Base-by-base conservation (phyloP, 202 grass and related monocot species). In the Eragrostis tef region DNA sequence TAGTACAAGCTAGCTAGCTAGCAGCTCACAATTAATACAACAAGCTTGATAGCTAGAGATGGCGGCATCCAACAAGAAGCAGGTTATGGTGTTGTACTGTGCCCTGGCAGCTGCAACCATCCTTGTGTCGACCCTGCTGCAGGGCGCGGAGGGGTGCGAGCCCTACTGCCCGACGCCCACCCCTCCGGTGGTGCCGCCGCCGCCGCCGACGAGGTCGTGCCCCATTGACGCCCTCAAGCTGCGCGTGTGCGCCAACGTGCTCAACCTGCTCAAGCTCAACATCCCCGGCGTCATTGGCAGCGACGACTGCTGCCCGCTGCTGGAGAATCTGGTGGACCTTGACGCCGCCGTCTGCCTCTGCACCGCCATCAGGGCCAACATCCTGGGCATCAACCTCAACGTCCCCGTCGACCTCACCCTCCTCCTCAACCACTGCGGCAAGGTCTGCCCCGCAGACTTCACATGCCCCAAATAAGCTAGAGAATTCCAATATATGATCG, bases 321-420 rank as follows among this genome's bases (percentile, higher is more conserved):
- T 97, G 0, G 4, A 73, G 0, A 88, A 90, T 0, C 84, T 93
- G 5, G 80, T 69, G 22, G 86, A 93, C 74, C 64, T 93, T 0
- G 74, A 97, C 65, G 90, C 90, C 4, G 90, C 93, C 52, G 59
- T 96, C 9, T 93, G 93, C 88, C 90, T 96, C 20, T 96, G 93
- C 88, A 93, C 93, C 11, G 93, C 90, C 39, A 78, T 93, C 62
- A 93, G 87, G 76, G 88, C 88, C 48, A 86, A 87, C 29, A 21
- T 91, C 42, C 88, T 97, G 5, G 93, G 93, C 43, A 83, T 91
- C 80, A 69, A 75, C 51, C 12, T 93, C 64, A 75, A 89, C 41
- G 12, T 89, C 0, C 77, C 77, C 17, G 7, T 93, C 57, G 85
- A 93, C 70, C 81, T 93, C 11, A 20, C 22, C 27, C 64, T 93